Conservation (phyloP, 768 basidiomycete species). For the Phlebiopsis flavidoalba region DNA sequence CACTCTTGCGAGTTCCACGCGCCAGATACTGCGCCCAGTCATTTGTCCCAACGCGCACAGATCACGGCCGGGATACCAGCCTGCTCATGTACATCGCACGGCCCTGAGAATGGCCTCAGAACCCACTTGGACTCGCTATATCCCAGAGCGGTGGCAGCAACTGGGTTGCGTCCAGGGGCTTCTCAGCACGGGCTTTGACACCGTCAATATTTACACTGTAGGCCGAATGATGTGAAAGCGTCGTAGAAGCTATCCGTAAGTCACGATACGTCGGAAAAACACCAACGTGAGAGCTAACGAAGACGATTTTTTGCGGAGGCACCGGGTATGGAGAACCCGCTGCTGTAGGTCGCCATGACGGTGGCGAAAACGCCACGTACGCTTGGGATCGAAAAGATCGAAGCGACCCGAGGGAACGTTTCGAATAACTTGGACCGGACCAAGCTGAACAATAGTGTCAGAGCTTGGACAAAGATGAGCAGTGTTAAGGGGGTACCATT, state of each 20-base stretch:
- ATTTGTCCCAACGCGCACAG: constrained; percentile 36
- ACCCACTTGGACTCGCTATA: constrained; percentile 33
- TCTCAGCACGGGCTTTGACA: constrained; percentile 15
- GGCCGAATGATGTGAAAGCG: neutral
- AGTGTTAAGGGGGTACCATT: constrained; percentile 25
- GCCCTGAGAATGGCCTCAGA: constrained; percentile 19
- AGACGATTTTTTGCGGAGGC: constrained; percentile 27
- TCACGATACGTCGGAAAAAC: constrained; percentile 14
- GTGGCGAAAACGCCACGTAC: constrained; percentile 25
- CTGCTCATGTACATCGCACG: constrained; percentile 11
- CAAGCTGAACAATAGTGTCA: constrained; percentile 20
- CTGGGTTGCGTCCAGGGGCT: constrained; percentile 12
- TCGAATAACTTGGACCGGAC: constrained; percentile 33
- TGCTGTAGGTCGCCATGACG: constrained; percentile 34
- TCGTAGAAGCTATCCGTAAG: constrained; percentile 2
- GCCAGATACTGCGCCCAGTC: constrained; percentile 29
- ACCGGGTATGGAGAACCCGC: constrained; percentile 23
- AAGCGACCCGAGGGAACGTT: constrained; percentile 23
- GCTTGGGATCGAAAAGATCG: constrained; percentile 26
- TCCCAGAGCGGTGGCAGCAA: constrained; percentile 21
- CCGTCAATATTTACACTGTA: constrained; percentile 2
- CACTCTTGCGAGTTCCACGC: constrained; percentile 34
- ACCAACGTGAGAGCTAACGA: constrained; percentile 31
- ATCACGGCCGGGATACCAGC: constrained; percentile 21
- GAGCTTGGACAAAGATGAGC: neutral